Evolutionary conservation across 2,329 filamentous ascomycete species (phyloP), one percentile per base, ranked within the genome.

Genomic region (Scortechinia acanthostroma): DNA sequence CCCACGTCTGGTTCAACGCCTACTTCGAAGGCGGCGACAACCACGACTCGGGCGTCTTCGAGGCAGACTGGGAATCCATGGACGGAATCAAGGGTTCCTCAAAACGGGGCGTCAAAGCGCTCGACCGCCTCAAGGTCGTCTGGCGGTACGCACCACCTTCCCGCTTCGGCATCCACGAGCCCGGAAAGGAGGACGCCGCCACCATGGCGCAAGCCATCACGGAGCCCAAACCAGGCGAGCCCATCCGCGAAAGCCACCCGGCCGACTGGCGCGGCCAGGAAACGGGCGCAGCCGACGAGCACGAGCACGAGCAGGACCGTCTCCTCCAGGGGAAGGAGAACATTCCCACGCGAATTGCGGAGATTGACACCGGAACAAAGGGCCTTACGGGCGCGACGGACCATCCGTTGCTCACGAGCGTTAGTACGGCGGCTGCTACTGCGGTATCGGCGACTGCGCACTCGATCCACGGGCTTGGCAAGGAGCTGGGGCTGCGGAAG

Each of bases 1-100:
- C 91, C 0, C 91, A 97, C 56, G 88, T 95, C 15, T 98, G 93
- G 93, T 95, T 96, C 71, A 98, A 98, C 57, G 73, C 83, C 2
- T 97, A 83, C 63, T 97, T 97, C 55, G 93, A 97, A 65, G 90
- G 91, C 40, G 69, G 77, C 17, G 86, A 40, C 35, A 6, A 40
- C 6, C 35, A 44, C 15, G 48, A 40, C 17, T 10, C 35, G 13
- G 17, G 17, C 35, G 35, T 40, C 35, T 40, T 40, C 35, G 35
- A 40, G 35, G 17, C 17, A 13, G 10, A 40, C 10, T 40, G 35
- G 35, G 35, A 83, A 10, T 72, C 70, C 13, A 79, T 86, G 70
- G 81, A 86, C 51, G 82, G 81, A 13, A 80, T 86, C 53, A 86
- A 84, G 55, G 81, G 81, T 4, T 80, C 73, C 23, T 66, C 62